Base-by-base conservation (phyloP, 164 flowering plant species). In the Umbellularia californica region DNA sequence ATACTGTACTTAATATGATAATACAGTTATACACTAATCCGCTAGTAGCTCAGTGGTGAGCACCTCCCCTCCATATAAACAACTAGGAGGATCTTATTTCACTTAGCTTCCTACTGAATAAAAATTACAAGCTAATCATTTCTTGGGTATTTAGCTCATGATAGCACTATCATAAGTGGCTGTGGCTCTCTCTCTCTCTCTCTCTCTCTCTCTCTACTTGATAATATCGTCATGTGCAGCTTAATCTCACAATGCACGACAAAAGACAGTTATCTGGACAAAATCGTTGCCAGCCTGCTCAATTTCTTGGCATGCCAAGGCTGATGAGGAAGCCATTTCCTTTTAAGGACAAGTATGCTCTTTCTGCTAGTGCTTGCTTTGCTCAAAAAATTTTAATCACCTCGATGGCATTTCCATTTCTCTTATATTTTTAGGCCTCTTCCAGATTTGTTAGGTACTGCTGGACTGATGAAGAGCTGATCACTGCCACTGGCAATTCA, bases 211-310 rank as follows among this genome's bases (percentile, higher is more conserved):
- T n/a, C n/a, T 19, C 60, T 55, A 55, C 17, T 17, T 55, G n/a
- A 55, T 20, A 9, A 17, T 68, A 5, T 25, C 7, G 70, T 66
- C 30, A 15, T 77, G 76, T 82, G 80, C 85, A 88, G 91, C 80
- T 90, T 64, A 81, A 87, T 81, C 70, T 90, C 79, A 78, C 70
- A 74, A 70, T 69, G 62, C 76, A 85, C 75, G 83, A 87, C 78
- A 77, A 87, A 76, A 79, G 82, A 78, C 83, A 84, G 68, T 72
- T 90, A 76, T 90, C 92, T 72, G 94, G 92, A 51, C 92, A 90
- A 76, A 83, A 75, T 78, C 77, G 67, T 51, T 81, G 85, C 71
- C 85, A 79, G 60, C 89, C 87, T 72, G 69, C 78, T 78, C 84
- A 85, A 78, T 84, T 83, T 82, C 77, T 85, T 20, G 81, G 82